Evolutionary conservation across 257 asterid genomes (phyloP).

Genomic region (Solanum peruvianum): DNA sequence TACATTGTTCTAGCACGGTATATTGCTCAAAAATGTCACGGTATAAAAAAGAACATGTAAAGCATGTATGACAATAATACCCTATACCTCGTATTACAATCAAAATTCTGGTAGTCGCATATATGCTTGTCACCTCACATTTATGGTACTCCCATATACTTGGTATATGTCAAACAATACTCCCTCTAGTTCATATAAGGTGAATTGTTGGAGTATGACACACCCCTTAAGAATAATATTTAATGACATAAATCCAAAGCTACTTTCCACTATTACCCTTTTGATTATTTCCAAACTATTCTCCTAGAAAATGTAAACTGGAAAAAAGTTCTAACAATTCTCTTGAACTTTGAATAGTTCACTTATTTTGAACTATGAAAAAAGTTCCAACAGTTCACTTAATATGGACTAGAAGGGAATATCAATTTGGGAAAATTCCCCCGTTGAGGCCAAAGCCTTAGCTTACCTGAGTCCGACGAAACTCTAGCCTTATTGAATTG

Average conservation of each 20-base stretch:
- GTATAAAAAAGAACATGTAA: background rate
- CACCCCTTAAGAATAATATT: background rate
- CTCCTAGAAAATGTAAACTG: background rate
- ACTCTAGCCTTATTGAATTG: background rate
- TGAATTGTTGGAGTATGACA: background rate
- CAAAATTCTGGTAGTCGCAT: background rate
- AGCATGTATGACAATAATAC: background rate
- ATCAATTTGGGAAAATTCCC: background rate
- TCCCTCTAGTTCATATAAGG: background rate
- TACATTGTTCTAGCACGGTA: background rate
- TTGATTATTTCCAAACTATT: background rate
- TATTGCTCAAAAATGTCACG: background rate
- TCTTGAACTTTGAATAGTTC: background rate
- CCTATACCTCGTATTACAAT: background rate
- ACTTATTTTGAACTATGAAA: background rate
- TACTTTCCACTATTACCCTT: background rate
- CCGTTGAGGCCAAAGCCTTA: background rate
- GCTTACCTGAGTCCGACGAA: background rate
- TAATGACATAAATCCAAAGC: background rate
- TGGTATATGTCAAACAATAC: background rate
- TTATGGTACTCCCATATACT: background rate
- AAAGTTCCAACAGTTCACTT: too few species aligned
- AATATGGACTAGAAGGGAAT: background rate
- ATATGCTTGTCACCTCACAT: background rate
- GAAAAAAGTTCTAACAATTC: background rate